Base-by-base conservation (phyloP, 1,139 yeast genomes). In the Maudiozyma humilis region DNA sequence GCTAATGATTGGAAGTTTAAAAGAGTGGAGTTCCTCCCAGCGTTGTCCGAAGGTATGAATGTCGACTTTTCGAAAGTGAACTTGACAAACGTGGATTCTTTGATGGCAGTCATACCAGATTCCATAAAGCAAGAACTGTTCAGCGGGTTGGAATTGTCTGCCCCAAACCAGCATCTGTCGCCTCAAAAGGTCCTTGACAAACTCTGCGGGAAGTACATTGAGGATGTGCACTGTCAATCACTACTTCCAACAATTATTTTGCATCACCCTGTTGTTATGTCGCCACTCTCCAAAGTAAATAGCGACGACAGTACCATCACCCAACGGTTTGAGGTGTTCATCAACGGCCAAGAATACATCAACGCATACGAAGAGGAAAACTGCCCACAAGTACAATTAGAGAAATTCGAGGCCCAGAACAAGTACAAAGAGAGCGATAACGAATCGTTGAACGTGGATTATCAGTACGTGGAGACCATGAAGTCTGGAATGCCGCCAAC, bases 311-410 rank as follows among this genome's bases (percentile, higher is more conserved):
- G 40, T 14, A 44, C 32, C 15, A 45, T 51, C 8, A 48, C 64
- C 13, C 44, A 59, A 55, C 67, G 98, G 39, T 91, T 89, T 59
- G 99, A 93, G 64, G 64, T 91, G 38, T 88, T 86, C 57, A 81
- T 91, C 46, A 66, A 73, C 40, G 89, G 93, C 0, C 74, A 76
- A 51, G 99, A 93, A 62, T 82, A 82, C 53, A 84, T 82, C 33
- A 93, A 93, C 62, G 95, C 98, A 0, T 93, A 93, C 59, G 98
- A 91, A 56, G 99, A 93, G 64, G 97, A 91, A 59, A 93, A 93
- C 62, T 78, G 82, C 37, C 98, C 98, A 0, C 71, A 70, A 43
- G 70, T 68, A 35, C 98, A 91, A 60, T 59, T 65, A 3, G 47
- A 47, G 2, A 87, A 87, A 55, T 84, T 88, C 57, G 51, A 64